Evolutionary conservation across 2,329 filamentous ascomycete genomes (phyloP).

Genomic region (Coniochaeta sp.): DNA sequence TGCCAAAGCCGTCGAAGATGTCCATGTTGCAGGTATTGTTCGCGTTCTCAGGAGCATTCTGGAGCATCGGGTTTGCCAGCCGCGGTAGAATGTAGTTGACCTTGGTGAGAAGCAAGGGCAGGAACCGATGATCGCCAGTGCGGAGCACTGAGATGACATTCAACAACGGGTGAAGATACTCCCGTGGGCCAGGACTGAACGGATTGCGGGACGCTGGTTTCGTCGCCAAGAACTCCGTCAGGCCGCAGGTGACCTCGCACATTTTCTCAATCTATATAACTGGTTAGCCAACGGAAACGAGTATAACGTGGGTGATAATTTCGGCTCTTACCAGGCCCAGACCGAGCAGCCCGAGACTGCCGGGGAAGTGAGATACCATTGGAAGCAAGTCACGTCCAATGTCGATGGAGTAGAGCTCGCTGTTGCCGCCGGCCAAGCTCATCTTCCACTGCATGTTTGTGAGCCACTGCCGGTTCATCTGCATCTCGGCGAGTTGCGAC

Average conservation of each 20-base stretch:
- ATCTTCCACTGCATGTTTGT: conserved; percentile 59
- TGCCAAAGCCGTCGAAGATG: conserved; percentile 61
- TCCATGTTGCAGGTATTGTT: conserved; percentile 48
- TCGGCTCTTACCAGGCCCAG: conserved; percentile 56
- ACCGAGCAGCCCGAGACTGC: conserved; percentile 67
- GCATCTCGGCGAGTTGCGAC: conserved; percentile 45
- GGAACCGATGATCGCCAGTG: conserved; percentile 68
- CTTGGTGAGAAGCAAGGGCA: conserved; percentile 71
- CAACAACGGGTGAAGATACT: conserved; percentile 65
- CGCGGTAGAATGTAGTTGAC: conserved; percentile 64
- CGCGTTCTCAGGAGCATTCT: conserved; percentile 51
- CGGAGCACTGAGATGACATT: conserved; percentile 63
- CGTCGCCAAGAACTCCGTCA: conserved; percentile 66
- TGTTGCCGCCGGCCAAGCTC: conserved; percentile 46
- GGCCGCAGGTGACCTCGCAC: conserved; percentile 65
- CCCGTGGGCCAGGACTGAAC: conserved; percentile 61
- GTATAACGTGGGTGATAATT: background rate
- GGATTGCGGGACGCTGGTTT: conserved; percentile 53
- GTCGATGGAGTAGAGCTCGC: conserved; percentile 51
- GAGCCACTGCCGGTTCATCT: conserved; percentile 57
- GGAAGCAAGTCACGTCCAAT: conserved; percentile 57
- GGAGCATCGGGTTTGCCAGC: conserved; percentile 52
- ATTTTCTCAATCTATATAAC: conserved; percentile 66
- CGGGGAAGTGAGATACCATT: conserved; percentile 65
- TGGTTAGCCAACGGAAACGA: background rate